These are phyloP conservation scores for Botrytis elliptica DNA, from an alignment of 2,329 filamentous ascomycete genomes.

Conservation along the genomic window DNA sequence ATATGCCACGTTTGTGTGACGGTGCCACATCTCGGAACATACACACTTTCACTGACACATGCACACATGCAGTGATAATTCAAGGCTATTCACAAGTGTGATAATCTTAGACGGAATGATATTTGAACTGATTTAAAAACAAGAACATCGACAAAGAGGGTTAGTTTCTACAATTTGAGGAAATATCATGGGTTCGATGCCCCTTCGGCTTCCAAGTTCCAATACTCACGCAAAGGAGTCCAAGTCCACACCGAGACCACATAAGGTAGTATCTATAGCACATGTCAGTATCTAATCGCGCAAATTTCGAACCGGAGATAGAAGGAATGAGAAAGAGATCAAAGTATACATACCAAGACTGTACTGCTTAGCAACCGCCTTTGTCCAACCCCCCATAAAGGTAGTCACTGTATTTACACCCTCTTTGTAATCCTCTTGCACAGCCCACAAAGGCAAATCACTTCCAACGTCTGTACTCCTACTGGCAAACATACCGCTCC, in stretches of 20 bases:
- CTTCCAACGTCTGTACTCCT: slow-evolving; percentile 31
- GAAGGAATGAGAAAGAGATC: neutral
- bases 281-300: neutral
- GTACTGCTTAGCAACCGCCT: slow-evolving; percentile 33
- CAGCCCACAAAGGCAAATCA: slow-evolving; percentile 34
- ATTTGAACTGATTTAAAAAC: neutral
- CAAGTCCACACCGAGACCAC: slow-evolving; percentile 30
- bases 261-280: slow-evolving; percentile 30
- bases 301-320: neutral
- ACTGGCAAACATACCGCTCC: slow-evolving; percentile 31
- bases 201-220: neutral
- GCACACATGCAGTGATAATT: neutral
- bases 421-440: slow-evolving; percentile 28
- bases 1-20: neutral
- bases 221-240: slow-evolving; percentile 23
- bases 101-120: neutral
- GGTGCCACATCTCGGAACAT: neutral
- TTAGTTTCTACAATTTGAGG: neutral
- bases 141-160: neutral
- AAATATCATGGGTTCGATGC: neutral
- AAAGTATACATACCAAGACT: slow-evolving; percentile 26
- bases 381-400: slow-evolving; percentile 34
- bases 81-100: neutral
- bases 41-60: neutral
- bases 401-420: slow-evolving; percentile 31